Evolutionary conservation across 768 basidiomycete genomes (phyloP), one percentile per base, ranked within the genome.

Genomic region (Hypholoma fasciculare): DNA sequence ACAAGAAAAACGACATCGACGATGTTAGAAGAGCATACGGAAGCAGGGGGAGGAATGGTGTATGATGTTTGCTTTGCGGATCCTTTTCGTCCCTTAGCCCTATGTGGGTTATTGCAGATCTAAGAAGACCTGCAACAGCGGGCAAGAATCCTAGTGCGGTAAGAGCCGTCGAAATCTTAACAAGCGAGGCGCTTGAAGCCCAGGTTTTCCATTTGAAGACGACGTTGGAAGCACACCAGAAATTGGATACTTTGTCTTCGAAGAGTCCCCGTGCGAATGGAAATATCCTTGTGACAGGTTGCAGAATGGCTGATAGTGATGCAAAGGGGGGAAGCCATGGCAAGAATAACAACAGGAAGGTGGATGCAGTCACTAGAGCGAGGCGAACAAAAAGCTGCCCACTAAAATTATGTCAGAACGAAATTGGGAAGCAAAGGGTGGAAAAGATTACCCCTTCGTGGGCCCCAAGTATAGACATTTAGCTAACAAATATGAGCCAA

Each of bases 221-320:
- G 20, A 96, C 87, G 68, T 98, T 94, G 16, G 88, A 85, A 34
- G 94, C 92, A 71, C 96, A 97, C 96, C 96, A 98, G 68, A 96
- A 92, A 69, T 98, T 98, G 40, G 96, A 94, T 20, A 98, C 96
- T 67, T 96, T 96, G 75, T 96, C 94, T 68, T 96, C 94, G 66
- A 96, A 96, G 2, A 96, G 77, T 13, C 95, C 96, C 27, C 96
- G 87, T 6, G 83, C 80, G 69, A 98, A 94, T 0, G 96, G 96
- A 69, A 98, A 98, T 55, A 97, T 93, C 6, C 96, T 87, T 13
- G 76, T 76, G 47, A 96, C 76, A 14, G 90, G 85, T 52, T 86
- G 83, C n/a, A 82, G 59, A 60, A 92, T 79, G 20, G 75, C 66
- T 3, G 75, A 57, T 11, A 75, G 49, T 1, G 83, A 76, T 1